Base-by-base conservation (phyloP, 2,329 filamentous ascomycete genomes). In the Pezicula rhizophila region DNA sequence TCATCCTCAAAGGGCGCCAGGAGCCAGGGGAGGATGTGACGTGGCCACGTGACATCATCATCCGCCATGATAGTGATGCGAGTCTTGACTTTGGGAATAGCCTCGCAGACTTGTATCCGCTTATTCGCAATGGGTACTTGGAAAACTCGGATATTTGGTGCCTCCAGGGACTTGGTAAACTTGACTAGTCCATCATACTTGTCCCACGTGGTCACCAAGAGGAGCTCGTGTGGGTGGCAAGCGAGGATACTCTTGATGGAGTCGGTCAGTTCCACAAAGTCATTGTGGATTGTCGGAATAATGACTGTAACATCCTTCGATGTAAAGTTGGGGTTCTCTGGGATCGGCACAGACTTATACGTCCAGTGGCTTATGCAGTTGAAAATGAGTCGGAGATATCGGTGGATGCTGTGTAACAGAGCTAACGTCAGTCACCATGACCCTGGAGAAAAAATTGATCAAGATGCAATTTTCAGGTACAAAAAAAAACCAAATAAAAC, bases 11-110 rank as follows among this genome's bases (percentile, higher is more conserved):
- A 96, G 0, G 92, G 91, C 4, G 92, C 92, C 53, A 97, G 74
- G 50, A 97, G 86, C 91, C 91, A 96, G 28, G 85, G 87, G 60
- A 96, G 79, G 54, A 95, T 80, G 38, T 87, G 93, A 14, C 77
- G 75, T 3, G 91, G 91, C 87, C 92, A 96, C 59, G 87, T 90
- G 53, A 97, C 92, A 66, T 97, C 92, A 68, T 97, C 92, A 65
- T 97, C 92, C 23, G 91, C 90, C 73, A 97, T 89, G 60, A 97
- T 80, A 34, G 89, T 96, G 64, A 97, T 90, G 45, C 78, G 72
- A 0, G 92, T 96, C 57, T 74, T 77, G 50, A 96, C 89, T 57
- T 89, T 80, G 17, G 91, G 90, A 42, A 97, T 87, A 3, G 90
- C 92, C 64, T 89, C 81, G 67, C 89, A 95, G 64, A 97, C 90